Conservation (phyloP, 2,329 filamentous ascomycete species). For the Cordyceps pruinosa region DNA sequence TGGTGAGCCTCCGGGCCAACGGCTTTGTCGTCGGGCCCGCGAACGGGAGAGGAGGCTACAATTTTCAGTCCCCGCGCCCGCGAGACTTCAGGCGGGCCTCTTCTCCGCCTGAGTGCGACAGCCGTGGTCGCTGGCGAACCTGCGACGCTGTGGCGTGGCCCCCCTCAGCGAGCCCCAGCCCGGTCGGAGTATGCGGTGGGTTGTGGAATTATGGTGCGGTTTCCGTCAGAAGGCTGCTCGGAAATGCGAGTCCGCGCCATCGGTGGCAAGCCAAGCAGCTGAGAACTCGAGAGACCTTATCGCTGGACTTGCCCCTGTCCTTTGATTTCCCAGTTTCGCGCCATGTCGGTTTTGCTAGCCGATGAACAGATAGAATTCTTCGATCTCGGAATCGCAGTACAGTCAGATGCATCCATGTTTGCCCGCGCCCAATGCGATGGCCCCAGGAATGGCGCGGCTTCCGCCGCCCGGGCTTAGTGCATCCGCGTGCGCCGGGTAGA, state of each 20-base stretch:
- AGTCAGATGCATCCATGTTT: constrained; percentile 3
- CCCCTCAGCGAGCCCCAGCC: too few relatives aligned
- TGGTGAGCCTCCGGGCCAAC: background rate
- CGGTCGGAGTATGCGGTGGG: too few relatives aligned
- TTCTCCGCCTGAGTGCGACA: background rate
- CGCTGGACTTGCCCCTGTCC: background rate
- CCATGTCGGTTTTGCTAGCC: background rate
- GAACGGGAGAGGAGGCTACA: background rate
- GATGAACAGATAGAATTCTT: background rate
- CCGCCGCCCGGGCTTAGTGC: constrained; percentile 1
- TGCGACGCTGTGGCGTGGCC: too few relatives aligned
- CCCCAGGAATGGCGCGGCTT: background rate
- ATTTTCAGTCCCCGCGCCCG: constrained; percentile 5
- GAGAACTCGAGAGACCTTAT: background rate
- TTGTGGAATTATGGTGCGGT: background rate
- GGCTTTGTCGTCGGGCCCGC: background rate
- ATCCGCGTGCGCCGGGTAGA: background rate
- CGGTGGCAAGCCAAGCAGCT: background rate
- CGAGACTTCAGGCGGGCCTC: background rate
- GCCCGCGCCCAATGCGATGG: background rate
- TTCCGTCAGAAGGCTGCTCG: background rate
- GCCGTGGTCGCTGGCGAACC: background rate
- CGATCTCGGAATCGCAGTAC: constrained; percentile 10
- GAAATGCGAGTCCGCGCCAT: constrained; percentile 3
- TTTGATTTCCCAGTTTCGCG: background rate